Evolutionary conservation across 768 basidiomycete species (phyloP), one percentile per base, ranked within the genome.

Genomic region (Lactifluus echinatus): DNA sequence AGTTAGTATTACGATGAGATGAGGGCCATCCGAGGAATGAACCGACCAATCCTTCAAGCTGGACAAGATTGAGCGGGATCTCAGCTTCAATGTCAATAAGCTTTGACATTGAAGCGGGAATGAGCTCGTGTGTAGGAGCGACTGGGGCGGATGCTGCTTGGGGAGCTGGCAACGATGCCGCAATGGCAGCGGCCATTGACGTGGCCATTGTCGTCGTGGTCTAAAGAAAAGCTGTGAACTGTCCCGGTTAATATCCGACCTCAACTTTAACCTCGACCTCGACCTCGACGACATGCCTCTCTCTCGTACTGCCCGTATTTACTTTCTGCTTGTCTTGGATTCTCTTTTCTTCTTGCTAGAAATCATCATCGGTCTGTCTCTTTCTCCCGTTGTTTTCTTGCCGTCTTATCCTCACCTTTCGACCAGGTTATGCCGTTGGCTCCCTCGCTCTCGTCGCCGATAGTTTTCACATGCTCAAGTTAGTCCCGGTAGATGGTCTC

Each of bases 391-490:
- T 51, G 11, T 10, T 50, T 19, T 29, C 19, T 33, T 36, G 36
- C 12, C 34, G 33, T 12, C 37, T 50, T 39, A 42, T 48, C 33
- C 15, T 57, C 46, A 17, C 26, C 12, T 11, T 59, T 60, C n/a
- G n/a, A 59, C 24, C 65, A 87, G 93, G 94, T 40, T 95, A 95
- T 84, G 83, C 87, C n/a, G 92, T 96, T 54, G 93, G 93, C 29
- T 95, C 93, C 0, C 81, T 97, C 1, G 94, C 94, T 1, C 85
- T 98, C 53, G 85, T 99, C 46, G 95, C 95, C 8, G 95, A 97
- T 73, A 89, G 88, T 63, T 98, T 98, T 71, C 95, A 98, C 74
- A 98, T 96, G 94, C 84, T 97, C 74, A 97, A 97, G 93, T 94
- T 62, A 59, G 85, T 73, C 43, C 21, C 15, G 49, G 26, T 3